phyloP scores from a whole-genome alignment of 352 stramenopile genomes.

The Phytophthora capsici region DNA sequence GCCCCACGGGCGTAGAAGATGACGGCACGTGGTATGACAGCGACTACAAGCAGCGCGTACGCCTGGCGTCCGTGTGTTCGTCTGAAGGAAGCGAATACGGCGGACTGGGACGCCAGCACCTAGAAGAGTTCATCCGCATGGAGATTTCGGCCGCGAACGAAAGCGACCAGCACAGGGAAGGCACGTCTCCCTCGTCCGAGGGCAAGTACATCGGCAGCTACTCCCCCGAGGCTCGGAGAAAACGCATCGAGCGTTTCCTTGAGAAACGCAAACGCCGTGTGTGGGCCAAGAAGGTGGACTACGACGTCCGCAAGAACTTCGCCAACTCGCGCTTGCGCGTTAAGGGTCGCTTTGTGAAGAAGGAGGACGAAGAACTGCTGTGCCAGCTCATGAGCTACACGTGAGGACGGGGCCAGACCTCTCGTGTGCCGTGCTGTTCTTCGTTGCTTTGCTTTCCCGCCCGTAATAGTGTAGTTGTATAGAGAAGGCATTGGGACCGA shows the following conservation, averaged over 20 bases:
- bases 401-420: constrained; percentile 39
- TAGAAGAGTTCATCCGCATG: constrained; percentile 86
- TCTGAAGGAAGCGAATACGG: constrained; percentile 82
- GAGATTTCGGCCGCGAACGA: constrained; percentile 77
- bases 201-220: constrained; percentile 89
- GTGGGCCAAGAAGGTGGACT: constrained; percentile 98
- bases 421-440: constrained; percentile 29
- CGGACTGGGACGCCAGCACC: constrained; percentile 69
- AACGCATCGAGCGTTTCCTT: constrained; percentile 90
- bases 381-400: constrained; percentile 85
- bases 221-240: constrained; percentile 83
- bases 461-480: constrained; percentile 49
- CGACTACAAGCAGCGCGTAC: constrained; percentile 76
- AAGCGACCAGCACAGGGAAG: constrained; percentile 46
- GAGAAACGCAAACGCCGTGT: constrained; percentile 93
- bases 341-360: constrained; percentile 99
- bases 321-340: constrained; percentile 97
- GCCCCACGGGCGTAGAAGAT: constrained; percentile 74
- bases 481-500: constrained; percentile 42
- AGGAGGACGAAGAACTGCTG: constrained; percentile 96
- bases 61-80: constrained; percentile 76
- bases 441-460: constrained; percentile 36
- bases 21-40: constrained; percentile 64
- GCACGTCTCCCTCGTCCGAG: constrained; percentile 36
- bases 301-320: constrained; percentile 99